Evolutionary conservation across 2,329 filamentous ascomycete species (phyloP), one percentile per base, ranked within the genome.

Genomic region (Dothidotthia symphoricarpi): DNA sequence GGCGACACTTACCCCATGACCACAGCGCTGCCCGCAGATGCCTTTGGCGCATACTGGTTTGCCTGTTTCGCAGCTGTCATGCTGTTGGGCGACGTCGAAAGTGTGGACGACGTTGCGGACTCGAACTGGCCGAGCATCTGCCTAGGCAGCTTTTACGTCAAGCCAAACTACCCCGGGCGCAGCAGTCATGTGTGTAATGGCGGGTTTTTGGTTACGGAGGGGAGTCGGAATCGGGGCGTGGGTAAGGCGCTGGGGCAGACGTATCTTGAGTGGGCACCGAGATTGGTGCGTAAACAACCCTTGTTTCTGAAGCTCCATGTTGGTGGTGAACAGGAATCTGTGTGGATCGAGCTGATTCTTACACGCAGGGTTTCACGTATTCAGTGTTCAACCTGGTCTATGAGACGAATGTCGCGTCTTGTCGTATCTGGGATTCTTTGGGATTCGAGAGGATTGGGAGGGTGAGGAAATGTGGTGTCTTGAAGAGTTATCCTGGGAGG

Each of bases 371-470:
- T 19, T 93, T 91, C 69, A 85, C 83, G 3, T 93, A 93, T 72
- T 88, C 85, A 28, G 86, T 93, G 41, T 93, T 93, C 75, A 93
- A 93, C 66, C 76, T 93, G 34, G 87, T 93, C 6, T 93, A 93
- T 71, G 87, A 93, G 72, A 90, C 85, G 47, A 93, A 93, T 66
- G 84, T 90, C 25, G 87, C 86, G 1, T 89, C 85, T 25, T 87
- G 86, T 4, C 34, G 30, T 13, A 45, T 45, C 9, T 45, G 43
- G 43, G 43, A 45, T 13, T 45, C 43, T 1, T 75, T 93, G 22
- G 87, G 87, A 37, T 93, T 93, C 72, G 89, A 91, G 73, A 82
- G 87, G 42, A 89, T 93, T 61, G 87, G 88, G 15, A 78, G 85
- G 37, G 83, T 93, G 52, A 68, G 65, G 43, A 68, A 67, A 29